Evolutionary conservation across 345 rosid species (phyloP), one percentile per base, ranked within the genome.

Genomic region (Schrenkiella parvula): DNA sequence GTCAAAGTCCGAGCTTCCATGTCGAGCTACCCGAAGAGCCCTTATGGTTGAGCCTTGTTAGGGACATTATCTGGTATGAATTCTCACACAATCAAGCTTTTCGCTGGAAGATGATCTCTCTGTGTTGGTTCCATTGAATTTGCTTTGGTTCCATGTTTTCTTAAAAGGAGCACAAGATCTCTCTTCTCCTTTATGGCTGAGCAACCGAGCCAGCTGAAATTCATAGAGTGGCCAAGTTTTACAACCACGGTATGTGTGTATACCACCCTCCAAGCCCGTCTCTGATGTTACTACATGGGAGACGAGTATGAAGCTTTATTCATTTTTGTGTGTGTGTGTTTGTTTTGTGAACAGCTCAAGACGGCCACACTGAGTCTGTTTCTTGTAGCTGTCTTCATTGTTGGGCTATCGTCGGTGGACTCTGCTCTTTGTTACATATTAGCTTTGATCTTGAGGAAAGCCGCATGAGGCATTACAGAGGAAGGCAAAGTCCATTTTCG

Each of bases 161-260:
- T 50, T 58, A 2, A 47, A 72, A 91, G 95, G 95, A 80, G 78
- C 42, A 50, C 82, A 69, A 86, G 77, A 70, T 80, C 84, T 22
- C 29, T 89, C 64, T 73, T 80, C 21, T 21, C 50, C 15, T 89
- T 91, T 75, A 80, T 91, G 71, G 71, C 29, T 53, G 96, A 84
- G 88, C 97, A 91, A 64, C 97, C 97, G 15, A 68, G 93, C 52
- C 90, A 89, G 80, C 84, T 91, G 22, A 91, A 84, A 81, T 84
- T 84, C 83, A 83, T 91, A 66, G 96, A 91, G 74, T 91, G 97
- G 92, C 95, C 92, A 26, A 75, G 90, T 77, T 86, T 85, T 46
- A 80, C 75, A 56, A 81, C 68, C 87, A 92, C 96, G 55, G 96
- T 92, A 81, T 46, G 86, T 48, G 8, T 14, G 8, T 46, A 31